Evolutionary conservation across 73 alveolate genomes (phyloP).

Genomic region (Effrenium voratum): DNA sequence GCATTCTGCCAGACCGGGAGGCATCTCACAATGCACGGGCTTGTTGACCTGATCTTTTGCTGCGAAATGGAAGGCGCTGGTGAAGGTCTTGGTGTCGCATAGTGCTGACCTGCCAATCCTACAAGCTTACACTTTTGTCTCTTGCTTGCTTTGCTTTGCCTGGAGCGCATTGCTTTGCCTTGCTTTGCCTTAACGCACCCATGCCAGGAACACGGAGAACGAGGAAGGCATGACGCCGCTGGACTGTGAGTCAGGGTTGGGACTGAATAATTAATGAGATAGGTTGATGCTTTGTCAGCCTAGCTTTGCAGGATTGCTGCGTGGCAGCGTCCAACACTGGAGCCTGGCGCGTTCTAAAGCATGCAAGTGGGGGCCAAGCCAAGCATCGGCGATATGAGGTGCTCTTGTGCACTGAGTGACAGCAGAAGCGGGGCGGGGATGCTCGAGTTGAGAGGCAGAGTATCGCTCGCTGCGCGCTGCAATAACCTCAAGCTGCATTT

Average conservation of each 20-base stretch:
- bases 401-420: too few species aligned
- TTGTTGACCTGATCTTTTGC: too few species aligned
- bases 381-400: constrained; percentile 28
- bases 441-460: constrained; percentile 24
- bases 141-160: constrained; percentile 1
- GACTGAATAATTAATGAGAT: too few species aligned
- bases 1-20: constrained; percentile 29
- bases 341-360: constrained; percentile 30
- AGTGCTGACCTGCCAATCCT: constrained; percentile 33
- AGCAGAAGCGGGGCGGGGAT: neutral
- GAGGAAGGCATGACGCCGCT: constrained; percentile 43
- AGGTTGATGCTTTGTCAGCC: too few species aligned
- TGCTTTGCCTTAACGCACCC: neutral
- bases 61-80: constrained; percentile 8
- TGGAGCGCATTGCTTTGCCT: neutral
- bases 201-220: constrained; percentile 15
- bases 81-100: constrained; percentile 10
- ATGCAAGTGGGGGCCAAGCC: constrained; percentile 26
- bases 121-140: too few species aligned
- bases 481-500: constrained; percentile 37
- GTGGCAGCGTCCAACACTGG: constrained; percentile 6
- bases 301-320: constrained; percentile 27
- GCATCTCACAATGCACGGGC: too few species aligned
- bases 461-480: constrained; percentile 33
- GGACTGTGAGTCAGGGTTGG: too few species aligned